These are phyloP conservation scores for Mucor velutinosus DNA, from an alignment of 371 early-diverging fungal species.

Conservation along the genomic window DNA sequence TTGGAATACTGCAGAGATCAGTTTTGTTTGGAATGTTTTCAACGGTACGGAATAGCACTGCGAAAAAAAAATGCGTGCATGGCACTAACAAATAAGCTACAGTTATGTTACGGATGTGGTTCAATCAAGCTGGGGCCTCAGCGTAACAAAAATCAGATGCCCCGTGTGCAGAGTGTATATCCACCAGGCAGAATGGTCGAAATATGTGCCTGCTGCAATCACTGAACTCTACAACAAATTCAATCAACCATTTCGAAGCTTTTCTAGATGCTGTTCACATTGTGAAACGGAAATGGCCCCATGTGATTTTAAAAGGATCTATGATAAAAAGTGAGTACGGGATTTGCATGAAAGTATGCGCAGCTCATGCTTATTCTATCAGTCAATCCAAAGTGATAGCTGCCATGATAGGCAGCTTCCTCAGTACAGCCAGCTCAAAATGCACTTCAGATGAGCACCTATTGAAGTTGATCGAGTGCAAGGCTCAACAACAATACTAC, in stretches of 20 bases:
- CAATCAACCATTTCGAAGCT: slow-evolving; percentile 69
- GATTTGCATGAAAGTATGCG: background rate
- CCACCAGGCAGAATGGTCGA: slow-evolving; percentile 65
- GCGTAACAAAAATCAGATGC: slow-evolving; percentile 62
- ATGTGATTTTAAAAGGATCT: slow-evolving; percentile 29
- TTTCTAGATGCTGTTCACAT: slow-evolving; percentile 60
- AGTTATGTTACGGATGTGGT: slow-evolving; percentile 72
- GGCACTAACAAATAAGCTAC: background rate
- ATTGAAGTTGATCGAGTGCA: background rate
- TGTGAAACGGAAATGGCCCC: slow-evolving; percentile 61
- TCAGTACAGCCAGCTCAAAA: background rate
- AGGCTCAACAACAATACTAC: background rate
- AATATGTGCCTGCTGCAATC: slow-evolving; percentile 38
- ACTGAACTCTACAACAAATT: slow-evolving; percentile 58
- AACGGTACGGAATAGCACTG: slow-evolving; percentile 23
- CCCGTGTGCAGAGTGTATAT: slow-evolving; percentile 63
- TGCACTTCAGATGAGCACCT: background rate
- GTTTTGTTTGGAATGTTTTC: slow-evolving; percentile 67
- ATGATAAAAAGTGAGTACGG: background rate
- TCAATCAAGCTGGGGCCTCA: slow-evolving; percentile 69
- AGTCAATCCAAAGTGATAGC: background rate
- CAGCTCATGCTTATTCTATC: background rate
- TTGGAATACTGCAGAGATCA: slow-evolving; percentile 69
- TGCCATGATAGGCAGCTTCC: background rate
- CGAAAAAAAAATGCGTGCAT: background rate